Evolutionary conservation across 1,284 basidiomycete species (phyloP), one percentile per base, ranked within the genome.

Genomic region (Thecaphora thlaspeos): DNA sequence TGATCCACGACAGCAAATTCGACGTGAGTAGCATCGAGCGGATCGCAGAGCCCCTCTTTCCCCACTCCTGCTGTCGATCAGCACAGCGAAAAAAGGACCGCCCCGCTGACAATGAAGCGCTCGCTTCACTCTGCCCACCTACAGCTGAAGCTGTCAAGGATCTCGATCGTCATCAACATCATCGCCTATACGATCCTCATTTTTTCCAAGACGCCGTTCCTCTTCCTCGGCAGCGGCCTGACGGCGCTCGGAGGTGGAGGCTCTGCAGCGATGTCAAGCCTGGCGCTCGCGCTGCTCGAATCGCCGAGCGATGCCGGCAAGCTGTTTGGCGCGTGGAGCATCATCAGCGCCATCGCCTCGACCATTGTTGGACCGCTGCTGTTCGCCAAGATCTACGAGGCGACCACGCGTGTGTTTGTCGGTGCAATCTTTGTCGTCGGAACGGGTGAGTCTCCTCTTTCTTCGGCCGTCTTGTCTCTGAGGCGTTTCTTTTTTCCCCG

Each of bases 1-100:
- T 75, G 36, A 71, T 77, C 30, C 76, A 77, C 56, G 76, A 77
- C 48, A 69, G 64, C 48, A 63, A 65, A 36, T 75, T 77, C 40
- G 76, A 77, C 46, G 58, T 61, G 30, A 37, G 41, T 11, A 28
- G 14, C 28, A 14, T 14, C n/a, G n/a, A n/a, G n/a, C n/a, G n/a
- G 26, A 28, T 28, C 26, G n/a, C 26, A 28, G 26, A 11, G 7
- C 26, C 26, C 26, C 7, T 28, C 26, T 28, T 11, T 28, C 26
- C 11, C 11, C 7, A 28, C 5, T 28, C 32, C 32, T 8, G n/a
- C n/a, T n/a, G n/a, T n/a, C n/a, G n/a, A n/a, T n/a, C n/a, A n/a
- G n/a, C n/a, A n/a, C n/a, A n/a, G n/a, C n/a, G n/a, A n/a, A n/a
- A n/a, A n/a, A n/a, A n/a, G n/a, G n/a, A n/a, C n/a, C n/a, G n/a